Evolutionary conservation across 306 rosid genomes (phyloP).

Genomic region (Abrus precatorius): DNA sequence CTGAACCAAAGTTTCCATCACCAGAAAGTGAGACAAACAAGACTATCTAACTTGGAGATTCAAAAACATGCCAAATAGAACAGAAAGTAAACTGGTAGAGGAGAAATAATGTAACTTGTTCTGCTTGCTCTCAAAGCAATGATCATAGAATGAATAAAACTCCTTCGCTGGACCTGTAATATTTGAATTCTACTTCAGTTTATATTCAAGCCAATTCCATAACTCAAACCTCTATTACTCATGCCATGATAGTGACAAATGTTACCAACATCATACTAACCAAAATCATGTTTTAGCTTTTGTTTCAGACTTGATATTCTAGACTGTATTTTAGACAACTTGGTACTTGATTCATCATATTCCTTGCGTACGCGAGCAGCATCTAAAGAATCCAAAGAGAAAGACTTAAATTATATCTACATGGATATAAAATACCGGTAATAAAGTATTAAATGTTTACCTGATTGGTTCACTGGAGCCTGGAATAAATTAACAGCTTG

Average conservation of each 20-base stretch:
- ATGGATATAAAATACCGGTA: conserved; percentile 9
- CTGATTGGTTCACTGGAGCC: conserved; percentile 91
- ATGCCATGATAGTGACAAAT: conserved; percentile 31
- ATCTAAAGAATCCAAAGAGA: conserved; percentile 63
- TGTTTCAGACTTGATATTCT: conserved; percentile 84
- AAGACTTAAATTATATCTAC: conserved; percentile 45
- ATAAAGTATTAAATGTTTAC: conserved; percentile 50
- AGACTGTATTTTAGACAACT: conserved; percentile 84
- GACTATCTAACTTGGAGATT: conserved; percentile 45
- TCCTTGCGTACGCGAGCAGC: conserved; percentile 92
- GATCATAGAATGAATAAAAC: conserved; percentile 89
- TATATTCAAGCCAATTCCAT: conserved; percentile 46
- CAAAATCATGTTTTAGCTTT: conserved; percentile 88
- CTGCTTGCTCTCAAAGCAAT: conserved; percentile 91
- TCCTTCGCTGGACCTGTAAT: conserved; percentile 88
- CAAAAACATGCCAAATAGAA: conserved; percentile 39
- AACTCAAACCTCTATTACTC: conserved; percentile 34
- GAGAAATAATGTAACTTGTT: conserved; percentile 72
- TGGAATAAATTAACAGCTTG: conserved; percentile 86
- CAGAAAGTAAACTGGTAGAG: conserved; percentile 38
- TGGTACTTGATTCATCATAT: conserved; percentile 87
- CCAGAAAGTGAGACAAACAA: conserved; percentile 52
- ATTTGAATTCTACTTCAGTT: conserved; percentile 49
- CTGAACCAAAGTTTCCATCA: conserved; percentile 62
- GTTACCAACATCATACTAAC: conserved; percentile 65